A percentile compares a stretch with the other conserved stretches of the same genome.
phyloP scores from a whole-genome alignment of 2,329 filamentous ascomycete genomes.

The Fragosphaeria purpurea region DNA sequence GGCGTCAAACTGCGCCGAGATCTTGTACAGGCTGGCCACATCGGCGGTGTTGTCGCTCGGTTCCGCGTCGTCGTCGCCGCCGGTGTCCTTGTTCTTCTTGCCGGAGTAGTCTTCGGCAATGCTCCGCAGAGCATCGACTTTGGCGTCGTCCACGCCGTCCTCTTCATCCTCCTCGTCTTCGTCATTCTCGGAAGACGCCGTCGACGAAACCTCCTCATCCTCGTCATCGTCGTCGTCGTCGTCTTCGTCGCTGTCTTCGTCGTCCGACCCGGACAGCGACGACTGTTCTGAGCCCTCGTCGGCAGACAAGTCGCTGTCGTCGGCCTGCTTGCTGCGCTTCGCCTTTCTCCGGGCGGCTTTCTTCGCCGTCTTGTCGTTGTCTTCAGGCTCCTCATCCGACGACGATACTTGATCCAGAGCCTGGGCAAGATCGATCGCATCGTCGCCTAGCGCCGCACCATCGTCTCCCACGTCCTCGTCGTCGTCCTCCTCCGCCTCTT shows the following conservation, averaged over 20 bases:
- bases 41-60: slow-evolving; percentile 49
- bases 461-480: slow-evolving; percentile 50
- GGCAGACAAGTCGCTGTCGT: slow-evolving; percentile 8
- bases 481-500: slow-evolving; percentile 44
- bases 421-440: slow-evolving; percentile 49
- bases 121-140: slow-evolving; percentile 48
- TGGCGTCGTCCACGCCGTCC: slow-evolving; percentile 1
- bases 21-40: slow-evolving; percentile 33
- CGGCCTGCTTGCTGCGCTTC: slow-evolving; percentile 39
- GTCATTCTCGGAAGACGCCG: not conserved
- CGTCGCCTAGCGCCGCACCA: slow-evolving; percentile 42
- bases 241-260: not conserved
- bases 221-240: slow-evolving; percentile 21
- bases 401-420: slow-evolving; percentile 47
- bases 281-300: slow-evolving; percentile 27
- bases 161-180: not conserved
- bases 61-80: not conserved
- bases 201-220: slow-evolving; percentile 25
- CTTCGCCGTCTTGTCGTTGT: slow-evolving; percentile 30
- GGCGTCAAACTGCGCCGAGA: not conserved
- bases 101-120: slow-evolving; percentile 61
- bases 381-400: slow-evolving; percentile 36
- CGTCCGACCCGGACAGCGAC: slow-evolving; percentile 18
- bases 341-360: slow-evolving; percentile 36
- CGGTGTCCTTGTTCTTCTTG: slow-evolving; percentile 31